These are phyloP conservation scores for Pilatotrama ljubarskyi DNA, from an alignment of 768 basidiomycete species.

Conservation along the genomic window DNA sequence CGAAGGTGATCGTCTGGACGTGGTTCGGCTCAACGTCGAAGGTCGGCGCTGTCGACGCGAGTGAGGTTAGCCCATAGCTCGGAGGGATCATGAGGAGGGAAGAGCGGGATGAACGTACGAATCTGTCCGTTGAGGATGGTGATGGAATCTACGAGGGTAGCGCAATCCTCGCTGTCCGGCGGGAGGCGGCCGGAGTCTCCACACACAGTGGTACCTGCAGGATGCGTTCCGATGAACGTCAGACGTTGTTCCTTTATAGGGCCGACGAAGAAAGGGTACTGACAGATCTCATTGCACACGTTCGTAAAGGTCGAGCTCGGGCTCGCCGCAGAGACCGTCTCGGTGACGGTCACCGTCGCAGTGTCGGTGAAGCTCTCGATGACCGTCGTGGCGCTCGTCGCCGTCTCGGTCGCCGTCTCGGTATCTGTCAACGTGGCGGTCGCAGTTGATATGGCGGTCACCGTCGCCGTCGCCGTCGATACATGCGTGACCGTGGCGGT, in stretches of 20 bases:
- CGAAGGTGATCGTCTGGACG: slow-evolving; percentile 25
- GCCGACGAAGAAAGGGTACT: background rate
- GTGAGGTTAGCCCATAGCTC: background rate
- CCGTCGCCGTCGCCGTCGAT: slow-evolving; percentile 7
- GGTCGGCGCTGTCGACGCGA: slow-evolving; percentile 11
- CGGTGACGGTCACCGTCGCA: background rate
- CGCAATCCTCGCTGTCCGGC: slow-evolving; percentile 21
- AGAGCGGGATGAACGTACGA: slow-evolving; percentile 7
- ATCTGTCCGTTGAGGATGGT: slow-evolving; percentile 20
- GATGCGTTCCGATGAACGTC: background rate
- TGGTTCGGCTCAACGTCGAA: slow-evolving; percentile 20
- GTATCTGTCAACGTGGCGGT: slow-evolving; percentile 8
- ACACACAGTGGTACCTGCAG: slow-evolving; percentile 20
- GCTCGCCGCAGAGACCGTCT: background rate
- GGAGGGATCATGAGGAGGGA: background rate
- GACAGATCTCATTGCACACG: slow-evolving; percentile 25
- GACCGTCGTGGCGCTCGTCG: background rate
- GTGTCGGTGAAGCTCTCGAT: background rate
- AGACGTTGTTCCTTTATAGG: background rate
- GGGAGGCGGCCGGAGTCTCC: slow-evolving; percentile 19
- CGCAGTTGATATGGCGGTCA: slow-evolving; percentile 6
- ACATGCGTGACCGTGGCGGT: background rate
- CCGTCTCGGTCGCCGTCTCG: background rate
- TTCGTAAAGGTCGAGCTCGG: slow-evolving; percentile 5
- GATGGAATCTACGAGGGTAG: slow-evolving; percentile 20